Evolutionary conservation across 192 early-diverging fungal genomes (phyloP), one percentile per base, ranked within the genome.

Genomic region (Mortierella alpina): DNA sequence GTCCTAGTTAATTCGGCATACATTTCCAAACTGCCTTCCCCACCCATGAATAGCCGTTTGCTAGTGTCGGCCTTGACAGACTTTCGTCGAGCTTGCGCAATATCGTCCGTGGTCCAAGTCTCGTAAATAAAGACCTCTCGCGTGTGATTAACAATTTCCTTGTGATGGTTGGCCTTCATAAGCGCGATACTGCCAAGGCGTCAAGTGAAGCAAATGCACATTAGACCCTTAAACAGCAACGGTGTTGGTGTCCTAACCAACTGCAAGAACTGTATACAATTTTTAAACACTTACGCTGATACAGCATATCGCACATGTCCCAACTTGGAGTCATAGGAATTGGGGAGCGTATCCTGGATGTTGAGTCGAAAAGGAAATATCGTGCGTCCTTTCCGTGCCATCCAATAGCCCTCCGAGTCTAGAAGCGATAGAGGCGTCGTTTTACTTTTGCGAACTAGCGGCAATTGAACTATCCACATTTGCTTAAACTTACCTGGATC

Each of bases 41-140:
- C 77, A 42, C 77, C 77, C 77, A 80, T 80, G 42, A 80, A 80
- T 18, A 80, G 18, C 41, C 77, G 58, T 51, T 80, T 80, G 60
- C 77, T 80, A 2, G 70, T 80, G 48, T 80, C 77, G 0, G 77
- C 77, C n/a, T 80, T 80, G 18, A 72, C 77, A 1, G 77, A 80
- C 60, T 58, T 80, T 23, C 23, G 56, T 9, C 77, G 64, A 2
- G 77, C 77, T 49, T 57, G 54, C 7, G 61, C 53, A 47, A 80
- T 72, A 42, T 80, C 77, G 44, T 80, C 77, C 1, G 77, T 80
- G 2, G 77, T 80, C 77, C 77, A 80, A 7, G 77, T 72, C 54
- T 80, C 77, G 42, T 80, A 80, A 23, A 80, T 80, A 39, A 72
- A 80, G n/a, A 72, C 70, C n/a, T 80, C 77, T 1, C 77, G 63